Conservation (phyloP, 257 asterid genomes). For the Nicotiana knightiana region DNA sequence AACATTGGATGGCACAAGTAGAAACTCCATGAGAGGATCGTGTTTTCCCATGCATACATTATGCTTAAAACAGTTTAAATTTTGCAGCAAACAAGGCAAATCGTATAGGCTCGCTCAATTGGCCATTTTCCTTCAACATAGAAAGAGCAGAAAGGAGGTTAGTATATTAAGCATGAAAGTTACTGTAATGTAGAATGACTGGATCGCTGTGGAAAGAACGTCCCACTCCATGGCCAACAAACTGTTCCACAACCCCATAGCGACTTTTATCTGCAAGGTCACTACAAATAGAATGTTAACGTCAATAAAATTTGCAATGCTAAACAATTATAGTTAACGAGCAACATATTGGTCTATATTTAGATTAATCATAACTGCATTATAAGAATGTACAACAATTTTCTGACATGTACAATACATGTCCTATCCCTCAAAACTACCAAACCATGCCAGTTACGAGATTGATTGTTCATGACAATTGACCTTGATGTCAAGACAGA, state of each 20-base stretch:
- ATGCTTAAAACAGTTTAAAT: not conserved
- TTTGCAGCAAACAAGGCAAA: slow-evolving; percentile 13
- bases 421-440: not conserved
- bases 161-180: not conserved
- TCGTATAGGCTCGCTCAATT: not conserved
- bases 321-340: not conserved
- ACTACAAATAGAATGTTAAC: slow-evolving; percentile 39
- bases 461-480: not conserved
- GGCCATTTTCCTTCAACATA: not conserved
- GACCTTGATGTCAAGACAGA: not conserved
- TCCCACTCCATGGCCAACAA: slow-evolving; percentile 98
- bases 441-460: not conserved
- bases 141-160: not conserved
- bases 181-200: slow-evolving; percentile 80
- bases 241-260: slow-evolving; percentile 86
- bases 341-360: not conserved
- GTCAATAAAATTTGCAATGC: slow-evolving; percentile 10
- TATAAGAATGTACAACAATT: not conserved
- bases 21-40: not conserved
- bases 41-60: not conserved
- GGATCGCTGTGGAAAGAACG: slow-evolving; percentile 88
- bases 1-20: not conserved
- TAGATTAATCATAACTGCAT: not conserved
- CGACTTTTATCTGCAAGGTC: slow-evolving; percentile 77
- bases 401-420: not conserved